Evolutionary conservation across 352 stramenopile genomes (phyloP), one percentile per base, ranked within the genome.

Genomic region (Pythium monospermum): DNA sequence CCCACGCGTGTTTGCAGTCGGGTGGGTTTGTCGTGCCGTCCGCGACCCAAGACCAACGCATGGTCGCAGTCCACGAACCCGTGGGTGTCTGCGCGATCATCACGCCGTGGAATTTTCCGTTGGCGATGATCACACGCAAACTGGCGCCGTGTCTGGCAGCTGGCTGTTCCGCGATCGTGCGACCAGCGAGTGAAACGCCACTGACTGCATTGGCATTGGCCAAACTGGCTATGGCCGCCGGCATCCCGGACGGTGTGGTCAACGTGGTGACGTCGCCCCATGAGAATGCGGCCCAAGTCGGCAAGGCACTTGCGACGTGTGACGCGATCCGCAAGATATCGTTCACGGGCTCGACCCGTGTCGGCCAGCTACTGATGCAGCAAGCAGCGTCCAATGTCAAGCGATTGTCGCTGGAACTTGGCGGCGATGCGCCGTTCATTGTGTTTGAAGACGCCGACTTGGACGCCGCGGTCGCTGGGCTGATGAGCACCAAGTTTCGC

Each of bases 41-140:
- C 2, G 70, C 69, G 5, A 36, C 53, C 3, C 43, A 35, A 1
- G 66, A 83, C 28, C 71, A 92, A 47, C 74, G 76, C 37, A 73
- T 96, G 51, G 59, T 96, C 32, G 83, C 73, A 2, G 64, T 89
- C 18, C 85, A 84, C 37, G 76, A 99, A 64, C 91, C 96, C 2
- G 85, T 99, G 3, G 97, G 96, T 33, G 93, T 98, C 19, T 95
- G 77, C 51, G 91, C 73, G 26, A 86, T 99, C 51, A 95, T 99
- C 50, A 98, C 96, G 41, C 96, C 93, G 13, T 99, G 96, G 96
- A 99, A 99, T 71, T 99, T 99, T 60, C 97, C 97, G 5, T 64
- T 97, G 37, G 96, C 95, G 6, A 99, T 99, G 97, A 97, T 99
- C 53, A 98, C 96, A 18, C 81, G 96, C 18, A 99, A 99, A 66